A percentile compares a stretch with the other conserved stretches of the same genome.
phyloP scores from a whole-genome alignment of 148 eudicot genomes.

The Spergularia bocconei region DNA sequence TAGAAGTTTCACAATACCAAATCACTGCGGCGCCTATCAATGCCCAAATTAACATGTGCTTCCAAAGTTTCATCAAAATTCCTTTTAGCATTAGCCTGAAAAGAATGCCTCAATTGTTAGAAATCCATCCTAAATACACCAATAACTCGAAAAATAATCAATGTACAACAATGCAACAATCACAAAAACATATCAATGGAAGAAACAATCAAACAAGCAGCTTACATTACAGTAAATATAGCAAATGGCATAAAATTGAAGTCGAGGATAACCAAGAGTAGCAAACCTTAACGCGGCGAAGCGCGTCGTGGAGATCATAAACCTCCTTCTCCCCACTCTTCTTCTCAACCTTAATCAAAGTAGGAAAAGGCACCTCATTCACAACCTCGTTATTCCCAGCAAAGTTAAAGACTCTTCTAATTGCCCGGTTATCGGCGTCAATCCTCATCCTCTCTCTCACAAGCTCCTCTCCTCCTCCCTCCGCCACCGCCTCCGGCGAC shows the following conservation, averaged over 20 bases:
- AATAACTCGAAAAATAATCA: neutral
- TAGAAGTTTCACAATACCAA: constrained; percentile 48
- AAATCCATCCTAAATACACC: neutral
- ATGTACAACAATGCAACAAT: neutral
- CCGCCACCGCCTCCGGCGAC: neutral
- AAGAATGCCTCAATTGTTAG: constrained; percentile 18
- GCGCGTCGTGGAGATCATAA: constrained; percentile 79
- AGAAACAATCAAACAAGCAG: neutral
- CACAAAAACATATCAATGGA: neutral
- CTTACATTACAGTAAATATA: neutral
- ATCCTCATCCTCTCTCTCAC: constrained; percentile 46
- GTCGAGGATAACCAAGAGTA: no score
- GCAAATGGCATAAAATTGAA: neutral
- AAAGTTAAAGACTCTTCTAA: constrained; percentile 37
- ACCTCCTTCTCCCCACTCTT: constrained; percentile 42
- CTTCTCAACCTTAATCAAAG: constrained; percentile 55
- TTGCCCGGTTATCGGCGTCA: constrained; percentile 26
- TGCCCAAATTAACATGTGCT: constrained; percentile 85
- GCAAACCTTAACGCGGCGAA: constrained; percentile 71
- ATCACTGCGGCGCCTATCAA: constrained; percentile 84
- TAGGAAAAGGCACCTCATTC: constrained; percentile 62
- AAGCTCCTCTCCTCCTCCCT: constrained; percentile 19
- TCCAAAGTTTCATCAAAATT: constrained; percentile 85
- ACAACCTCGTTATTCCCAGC: constrained; percentile 24
- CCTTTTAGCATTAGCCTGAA: constrained; percentile 75